A percentile compares a stretch with the other conserved stretches of the same genome.
These are phyloP conservation scores for Dentipellis sp. DNA, from an alignment of 768 basidiomycete genomes.

Conservation along the genomic window DNA sequence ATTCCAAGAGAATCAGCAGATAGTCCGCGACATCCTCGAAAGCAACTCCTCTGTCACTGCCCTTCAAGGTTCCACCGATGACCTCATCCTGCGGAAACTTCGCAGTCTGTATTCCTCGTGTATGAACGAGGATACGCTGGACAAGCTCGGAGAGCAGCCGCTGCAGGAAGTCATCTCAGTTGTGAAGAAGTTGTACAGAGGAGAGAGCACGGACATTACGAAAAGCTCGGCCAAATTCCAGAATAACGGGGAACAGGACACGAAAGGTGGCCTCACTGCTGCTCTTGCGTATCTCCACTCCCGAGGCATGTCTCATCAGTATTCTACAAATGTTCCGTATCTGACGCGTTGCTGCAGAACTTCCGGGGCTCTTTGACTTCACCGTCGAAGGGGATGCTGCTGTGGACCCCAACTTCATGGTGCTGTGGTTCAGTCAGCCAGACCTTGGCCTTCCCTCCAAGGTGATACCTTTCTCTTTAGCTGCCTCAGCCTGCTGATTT, in stretches of 20 bases:
- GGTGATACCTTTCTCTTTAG: slow-evolving; percentile 27
- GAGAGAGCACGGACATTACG: slow-evolving; percentile 34
- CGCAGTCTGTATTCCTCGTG: slow-evolving; percentile 74
- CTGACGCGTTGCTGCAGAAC: slow-evolving; percentile 34
- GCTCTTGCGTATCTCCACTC: slow-evolving; percentile 84
- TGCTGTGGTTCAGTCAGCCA: slow-evolving; percentile 79
- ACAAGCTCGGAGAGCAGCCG: slow-evolving; percentile 64
- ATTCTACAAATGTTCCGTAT: not conserved
- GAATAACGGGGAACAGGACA: slow-evolving; percentile 15
- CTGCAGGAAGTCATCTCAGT: slow-evolving; percentile 57
- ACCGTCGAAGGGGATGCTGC: slow-evolving; percentile 84
- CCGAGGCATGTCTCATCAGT: slow-evolving; percentile 40
- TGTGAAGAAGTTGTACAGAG: slow-evolving; percentile 50
- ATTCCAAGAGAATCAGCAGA: slow-evolving; percentile 64
- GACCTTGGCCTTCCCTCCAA: slow-evolving; percentile 80
- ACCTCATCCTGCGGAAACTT: slow-evolving; percentile 53
- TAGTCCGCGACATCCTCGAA: slow-evolving; percentile 68
- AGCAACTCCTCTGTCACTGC: slow-evolving; percentile 21
- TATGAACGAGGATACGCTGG: slow-evolving; percentile 66
- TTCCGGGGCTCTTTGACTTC: slow-evolving; percentile 72
- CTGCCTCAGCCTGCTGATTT: no score
- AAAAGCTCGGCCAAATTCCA: not conserved
- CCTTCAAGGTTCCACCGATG: slow-evolving; percentile 25
- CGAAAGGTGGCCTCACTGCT: slow-evolving; percentile 60
- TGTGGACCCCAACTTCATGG: slow-evolving; percentile 78